A percentile compares a stretch with the other conserved stretches of the same genome.
These are phyloP conservation scores for Moniliella sp. DNA, from an alignment of 1,284 basidiomycete species.

Conservation along the genomic window DNA sequence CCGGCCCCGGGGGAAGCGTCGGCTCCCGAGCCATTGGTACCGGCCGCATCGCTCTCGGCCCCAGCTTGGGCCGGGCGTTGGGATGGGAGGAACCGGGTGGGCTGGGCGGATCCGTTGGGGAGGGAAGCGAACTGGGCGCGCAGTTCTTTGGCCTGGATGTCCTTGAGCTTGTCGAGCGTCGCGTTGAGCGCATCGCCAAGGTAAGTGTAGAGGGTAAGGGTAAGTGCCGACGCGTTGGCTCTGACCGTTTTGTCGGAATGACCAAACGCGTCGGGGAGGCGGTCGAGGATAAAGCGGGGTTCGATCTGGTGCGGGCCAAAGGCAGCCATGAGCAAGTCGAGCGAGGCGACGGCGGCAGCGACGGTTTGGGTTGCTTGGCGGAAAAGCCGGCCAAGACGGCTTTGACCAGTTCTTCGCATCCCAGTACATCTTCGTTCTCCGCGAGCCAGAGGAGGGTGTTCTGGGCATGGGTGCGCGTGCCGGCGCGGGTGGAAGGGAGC, in stretches of 20 bases:
- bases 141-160: constrained; percentile 90
- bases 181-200: constrained; percentile 70
- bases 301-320: constrained; percentile 64
- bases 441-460: constrained; percentile 74
- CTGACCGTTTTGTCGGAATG: constrained; percentile 91
- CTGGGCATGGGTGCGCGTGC: constrained; percentile 69
- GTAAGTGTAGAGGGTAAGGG: constrained; percentile 60
- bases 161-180: constrained; percentile 74
- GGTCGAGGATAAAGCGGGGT: constrained; percentile 56
- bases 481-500: constrained; percentile 61
- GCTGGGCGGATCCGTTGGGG: constrained; percentile 57
- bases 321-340: constrained; percentile 57
- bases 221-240: constrained; percentile 61
- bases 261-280: constrained; percentile 76
- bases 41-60: constrained; percentile 1
- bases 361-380: constrained; percentile 87
- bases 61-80: constrained; percentile 38
- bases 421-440: constrained; percentile 59
- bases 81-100: constrained; percentile 55
- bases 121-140: constrained; percentile 69
- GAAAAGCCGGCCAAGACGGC: constrained; percentile 63
- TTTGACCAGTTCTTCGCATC: constrained; percentile 60
- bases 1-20: constrained; percentile 36
- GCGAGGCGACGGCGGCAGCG: constrained; percentile 52
- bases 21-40: constrained; percentile 2